Conservation (phyloP, 176 grass and related monocot genomes). For the Rhynchospora pubera region DNA sequence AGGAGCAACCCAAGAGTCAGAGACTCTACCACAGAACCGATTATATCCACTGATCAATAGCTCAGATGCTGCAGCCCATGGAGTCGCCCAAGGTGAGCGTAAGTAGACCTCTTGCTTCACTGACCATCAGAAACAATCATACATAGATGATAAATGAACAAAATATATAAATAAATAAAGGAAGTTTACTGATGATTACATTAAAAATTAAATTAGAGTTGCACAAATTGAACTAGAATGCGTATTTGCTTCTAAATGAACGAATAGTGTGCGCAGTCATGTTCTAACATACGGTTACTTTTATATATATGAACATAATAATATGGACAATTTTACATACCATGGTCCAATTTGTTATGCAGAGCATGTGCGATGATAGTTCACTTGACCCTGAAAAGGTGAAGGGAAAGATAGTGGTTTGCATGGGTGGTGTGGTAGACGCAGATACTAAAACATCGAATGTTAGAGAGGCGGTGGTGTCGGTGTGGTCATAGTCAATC, state of each 20-base stretch:
- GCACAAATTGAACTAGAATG: too few relatives aligned
- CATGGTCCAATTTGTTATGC: neutral
- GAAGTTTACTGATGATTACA: too few relatives aligned
- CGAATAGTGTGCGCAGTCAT: too few relatives aligned
- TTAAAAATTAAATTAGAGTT: too few relatives aligned
- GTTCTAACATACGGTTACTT: too few relatives aligned
- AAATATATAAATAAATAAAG: neutral
- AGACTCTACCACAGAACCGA: neutral
- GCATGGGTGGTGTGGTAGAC: neutral
- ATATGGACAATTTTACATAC: too few relatives aligned
- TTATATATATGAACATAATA: too few relatives aligned
- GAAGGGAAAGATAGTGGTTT: conserved; percentile 31
- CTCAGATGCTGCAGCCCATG: neutral
- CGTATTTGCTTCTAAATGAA: too few relatives aligned
- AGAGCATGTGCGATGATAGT: neutral
- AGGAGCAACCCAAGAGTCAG: neutral
- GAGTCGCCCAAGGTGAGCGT: neutral
- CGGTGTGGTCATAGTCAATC: conserved; percentile 28
- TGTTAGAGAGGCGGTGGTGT: conserved; percentile 20
- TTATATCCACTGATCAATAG: conserved; percentile 1
- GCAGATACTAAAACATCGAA: neutral
- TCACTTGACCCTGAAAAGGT: conserved; percentile 21
- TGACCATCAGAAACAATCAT: neutral
- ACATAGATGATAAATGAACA: neutral
- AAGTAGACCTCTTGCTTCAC: neutral